Percentiles rank a stretch among this genome's conserved stretches.
These are phyloP conservation scores for Carnegiea gigantea DNA, from an alignment of 179 eudicot genomes.

Conservation along the genomic window DNA sequence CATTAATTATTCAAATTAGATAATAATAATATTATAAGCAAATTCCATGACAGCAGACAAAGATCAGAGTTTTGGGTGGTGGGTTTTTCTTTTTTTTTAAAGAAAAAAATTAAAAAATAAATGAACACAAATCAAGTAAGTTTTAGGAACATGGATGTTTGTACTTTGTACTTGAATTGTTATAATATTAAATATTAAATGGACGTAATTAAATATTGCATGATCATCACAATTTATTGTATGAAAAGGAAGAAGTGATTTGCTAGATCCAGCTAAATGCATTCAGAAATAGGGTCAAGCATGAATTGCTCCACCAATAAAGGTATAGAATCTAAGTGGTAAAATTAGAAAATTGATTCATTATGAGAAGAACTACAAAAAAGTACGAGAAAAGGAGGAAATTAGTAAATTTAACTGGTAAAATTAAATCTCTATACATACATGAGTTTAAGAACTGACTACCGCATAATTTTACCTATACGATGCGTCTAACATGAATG, in stretches of 20 bases:
- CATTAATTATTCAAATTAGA: not conserved
- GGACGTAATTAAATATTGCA: constrained; percentile 5
- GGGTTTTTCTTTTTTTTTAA: not conserved
- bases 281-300: not conserved
- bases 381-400: not conserved
- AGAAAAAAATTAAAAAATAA: no score
- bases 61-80: constrained; percentile 23
- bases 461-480: no score
- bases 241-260: constrained; percentile 8
- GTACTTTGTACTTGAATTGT: constrained; percentile 30
- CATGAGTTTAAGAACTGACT: no score
- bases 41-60: constrained; percentile 33
- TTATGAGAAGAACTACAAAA: not conserved
- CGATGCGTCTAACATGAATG: no score
- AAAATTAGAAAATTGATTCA: not conserved
- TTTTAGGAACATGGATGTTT: constrained; percentile 36
- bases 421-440: no score
- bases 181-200: not conserved
- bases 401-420: no score
- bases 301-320: constrained; percentile 17
- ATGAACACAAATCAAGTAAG: constrained; percentile 33
- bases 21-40: constrained; percentile 13
- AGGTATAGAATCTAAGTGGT: constrained; percentile 10
- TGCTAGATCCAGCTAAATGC: constrained; percentile 29
- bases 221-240: constrained; percentile 29